Base-by-base conservation (phyloP, 805 yeast species). In the Nakazawaea populi region DNA sequence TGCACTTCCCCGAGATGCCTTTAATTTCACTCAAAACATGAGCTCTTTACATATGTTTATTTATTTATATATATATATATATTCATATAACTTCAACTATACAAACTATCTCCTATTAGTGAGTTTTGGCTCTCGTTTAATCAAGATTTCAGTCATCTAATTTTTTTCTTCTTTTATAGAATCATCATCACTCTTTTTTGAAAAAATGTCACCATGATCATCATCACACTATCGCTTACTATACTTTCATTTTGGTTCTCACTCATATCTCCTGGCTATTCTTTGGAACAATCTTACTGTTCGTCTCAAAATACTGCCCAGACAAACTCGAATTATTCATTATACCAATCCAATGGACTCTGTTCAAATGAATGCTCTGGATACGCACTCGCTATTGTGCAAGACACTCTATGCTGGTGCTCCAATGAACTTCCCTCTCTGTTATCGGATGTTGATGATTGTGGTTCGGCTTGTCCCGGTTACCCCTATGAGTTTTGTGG, bases 391-490 rank as follows among this genome's bases (percentile, higher is more conserved):
- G 83, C 76, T 12, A 70, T 79, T 9, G 65, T 77, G n/a, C 78
- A 72, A 56, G 65, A 64, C 5, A 46, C 61, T 10, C 32, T 61
- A 42, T 79, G 84, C 55, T 77, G 79, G 77, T 79, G 83, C 57
- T 67, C 80, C 5, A 65, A 76, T 55, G 52, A 61, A 18, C 60
- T 72, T 11, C 82, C 83, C 5, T 68, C 59, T 1, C 56, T 61
- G 14, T 70, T 82, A 0, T 69, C 68, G 0, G 54, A 58, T 31
- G 39, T 68, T 9, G 49, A 60, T n/a, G 54, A 66, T 31, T 77
- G 82, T 61, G 54, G 57, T 29, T 42, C 28, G 28, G 55, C 60
- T 1, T 77, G 82, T 61, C 80, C 81, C 4, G 80, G 81, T 1
- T 75, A 57, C 52, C 65, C 67, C 4, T 55, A 53, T 44, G 80